phyloP scores from a whole-genome alignment of 1,284 basidiomycete species.

The Thecaphora thlaspeos region DNA sequence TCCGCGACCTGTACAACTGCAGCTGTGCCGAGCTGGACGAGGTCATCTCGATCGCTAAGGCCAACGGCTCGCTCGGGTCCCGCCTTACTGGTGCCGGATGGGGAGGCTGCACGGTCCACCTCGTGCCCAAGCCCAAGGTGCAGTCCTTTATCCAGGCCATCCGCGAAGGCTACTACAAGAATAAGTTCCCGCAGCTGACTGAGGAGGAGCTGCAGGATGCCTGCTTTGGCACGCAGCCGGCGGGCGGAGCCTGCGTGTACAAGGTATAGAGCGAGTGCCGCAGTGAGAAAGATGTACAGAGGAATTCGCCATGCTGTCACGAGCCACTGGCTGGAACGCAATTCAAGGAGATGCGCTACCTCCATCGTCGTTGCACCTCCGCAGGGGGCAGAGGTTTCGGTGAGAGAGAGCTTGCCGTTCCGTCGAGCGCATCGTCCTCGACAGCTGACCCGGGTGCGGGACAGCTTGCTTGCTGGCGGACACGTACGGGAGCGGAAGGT shows the following conservation, averaged over 20 bases:
- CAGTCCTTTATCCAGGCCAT: slow-evolving; percentile 37
- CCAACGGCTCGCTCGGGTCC: slow-evolving; percentile 46
- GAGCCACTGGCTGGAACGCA: too few species aligned
- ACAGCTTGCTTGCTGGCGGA: too few species aligned
- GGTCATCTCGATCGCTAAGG: slow-evolving; percentile 46
- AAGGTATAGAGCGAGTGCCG: too few species aligned
- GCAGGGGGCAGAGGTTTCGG: too few species aligned
- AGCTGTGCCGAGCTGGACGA: slow-evolving; percentile 48
- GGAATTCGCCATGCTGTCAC: too few species aligned
- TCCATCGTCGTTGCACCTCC: too few species aligned
- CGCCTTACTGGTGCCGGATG: slow-evolving; percentile 54
- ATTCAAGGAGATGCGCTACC: too few species aligned
- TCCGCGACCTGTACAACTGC: slow-evolving; percentile 46
- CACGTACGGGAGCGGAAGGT: too few species aligned
- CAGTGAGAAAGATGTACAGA: too few species aligned
- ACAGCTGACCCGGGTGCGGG: too few species aligned
- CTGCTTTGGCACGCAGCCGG: slow-evolving; percentile 51
- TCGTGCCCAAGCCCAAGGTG: slow-evolving; percentile 48
- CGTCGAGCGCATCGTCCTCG: too few species aligned
- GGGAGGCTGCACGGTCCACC: slow-evolving; percentile 54
- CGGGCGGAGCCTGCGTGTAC: slow-evolving; percentile 52
- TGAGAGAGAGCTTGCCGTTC: too few species aligned
- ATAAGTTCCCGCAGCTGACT: slow-evolving; percentile 31
- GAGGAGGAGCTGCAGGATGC: slow-evolving; percentile 38
- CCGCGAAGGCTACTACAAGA: slow-evolving; percentile 33